phyloP scores from a whole-genome alignment of 805 yeast genomes.

The Metschnikowia vanudenii region DNA sequence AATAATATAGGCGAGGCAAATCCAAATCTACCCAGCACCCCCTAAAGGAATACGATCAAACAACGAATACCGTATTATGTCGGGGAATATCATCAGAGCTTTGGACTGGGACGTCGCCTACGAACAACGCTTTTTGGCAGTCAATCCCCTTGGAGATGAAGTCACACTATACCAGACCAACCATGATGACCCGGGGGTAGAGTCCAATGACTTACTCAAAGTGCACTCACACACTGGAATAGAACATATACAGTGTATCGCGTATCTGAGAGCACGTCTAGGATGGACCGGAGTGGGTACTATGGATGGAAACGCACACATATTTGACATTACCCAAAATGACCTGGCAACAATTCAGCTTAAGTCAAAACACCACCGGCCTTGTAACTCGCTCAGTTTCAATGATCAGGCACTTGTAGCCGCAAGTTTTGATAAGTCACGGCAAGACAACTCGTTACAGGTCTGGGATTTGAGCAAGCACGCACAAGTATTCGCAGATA shows the following conservation, averaged over 20 bases:
- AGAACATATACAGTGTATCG: constrained; percentile 63
- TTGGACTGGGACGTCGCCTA: constrained; percentile 56
- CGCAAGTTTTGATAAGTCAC: constrained; percentile 73
- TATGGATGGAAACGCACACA: constrained; percentile 60
- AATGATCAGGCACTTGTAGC: constrained; percentile 65
- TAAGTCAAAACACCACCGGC: constrained; percentile 64
- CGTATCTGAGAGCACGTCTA: constrained; percentile 52
- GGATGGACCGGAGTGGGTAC: constrained; percentile 77
- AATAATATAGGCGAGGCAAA: too few relatives aligned
- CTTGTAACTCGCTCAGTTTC: constrained; percentile 74
- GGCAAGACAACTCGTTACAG: constrained; percentile 73
- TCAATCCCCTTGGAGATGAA: constrained; percentile 80
- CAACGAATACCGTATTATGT: constrained; percentile 33
- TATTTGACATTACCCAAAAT: constrained; percentile 56
- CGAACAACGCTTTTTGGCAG: constrained; percentile 60
- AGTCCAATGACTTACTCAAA: constrained; percentile 50
- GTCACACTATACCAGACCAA: constrained; percentile 51
- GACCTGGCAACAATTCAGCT: constrained; percentile 40
- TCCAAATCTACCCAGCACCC: too few relatives aligned
- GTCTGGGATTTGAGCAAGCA: constrained; percentile 77
- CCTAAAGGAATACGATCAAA: neutral
- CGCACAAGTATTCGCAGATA: constrained; percentile 29
- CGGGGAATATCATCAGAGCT: constrained; percentile 61
- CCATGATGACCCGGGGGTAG: constrained; percentile 46
- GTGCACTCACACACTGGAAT: constrained; percentile 60